Conservation (phyloP, 2,329 filamentous ascomycete genomes). For the Penicillium sclerotigenum region DNA sequence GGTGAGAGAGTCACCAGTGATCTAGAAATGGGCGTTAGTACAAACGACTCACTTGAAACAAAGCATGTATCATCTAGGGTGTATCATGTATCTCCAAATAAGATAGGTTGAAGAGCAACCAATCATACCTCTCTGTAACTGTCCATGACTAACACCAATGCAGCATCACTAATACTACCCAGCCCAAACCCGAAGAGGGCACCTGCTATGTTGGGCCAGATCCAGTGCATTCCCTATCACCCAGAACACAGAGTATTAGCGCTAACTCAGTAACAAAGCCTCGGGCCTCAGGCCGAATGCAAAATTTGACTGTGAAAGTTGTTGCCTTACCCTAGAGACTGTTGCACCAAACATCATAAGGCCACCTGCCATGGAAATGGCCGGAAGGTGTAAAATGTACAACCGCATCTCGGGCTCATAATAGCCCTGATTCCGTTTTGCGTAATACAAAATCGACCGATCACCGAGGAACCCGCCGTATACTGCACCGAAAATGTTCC, state of each 20-base stretch:
- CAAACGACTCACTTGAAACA: background rate
- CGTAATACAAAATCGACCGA: constrained; percentile 41
- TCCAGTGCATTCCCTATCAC: constrained; percentile 45
- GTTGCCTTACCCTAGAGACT: constrained; percentile 31
- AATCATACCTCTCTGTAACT: constrained; percentile 35
- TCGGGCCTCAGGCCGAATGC: background rate
- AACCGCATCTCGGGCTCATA: constrained; percentile 52
- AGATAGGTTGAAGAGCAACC: background rate
- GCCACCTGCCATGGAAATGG: constrained; percentile 43
- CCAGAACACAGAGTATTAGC: background rate
- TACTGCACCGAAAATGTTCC: constrained; percentile 40
- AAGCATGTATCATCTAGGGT: background rate
- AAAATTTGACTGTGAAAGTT: background rate
- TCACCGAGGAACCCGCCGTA: constrained; percentile 44
- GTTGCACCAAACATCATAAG: constrained; percentile 45
- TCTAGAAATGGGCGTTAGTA: constrained; percentile 4
- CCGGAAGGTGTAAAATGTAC: constrained; percentile 34
- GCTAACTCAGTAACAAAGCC: background rate
- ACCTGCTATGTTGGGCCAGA: constrained; percentile 39
- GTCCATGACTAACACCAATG: constrained; percentile 22
- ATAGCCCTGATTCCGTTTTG: constrained; percentile 46
- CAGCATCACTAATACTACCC: constrained; percentile 37
- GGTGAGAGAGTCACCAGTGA: constrained; percentile 30
- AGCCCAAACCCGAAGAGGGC: constrained; percentile 41
- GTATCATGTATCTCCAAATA: background rate